Evolutionary conservation across 2,329 filamentous ascomycete genomes (phyloP).

Genomic region (Byssochlamys sp.): DNA sequence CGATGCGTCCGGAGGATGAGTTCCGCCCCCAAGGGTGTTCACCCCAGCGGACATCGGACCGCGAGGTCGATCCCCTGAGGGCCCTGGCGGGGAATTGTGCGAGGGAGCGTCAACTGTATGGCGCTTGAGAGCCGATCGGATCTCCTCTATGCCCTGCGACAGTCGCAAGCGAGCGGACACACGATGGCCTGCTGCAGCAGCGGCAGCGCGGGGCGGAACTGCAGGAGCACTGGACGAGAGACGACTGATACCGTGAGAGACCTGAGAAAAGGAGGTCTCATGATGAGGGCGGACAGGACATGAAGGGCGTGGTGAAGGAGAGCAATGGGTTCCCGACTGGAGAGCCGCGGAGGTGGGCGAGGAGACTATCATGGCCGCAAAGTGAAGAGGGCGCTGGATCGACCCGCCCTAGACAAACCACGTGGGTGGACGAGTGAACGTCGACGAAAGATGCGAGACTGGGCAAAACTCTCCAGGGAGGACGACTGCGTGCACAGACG

Average conservation of each 20-base stretch:
- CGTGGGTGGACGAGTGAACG: constrained; percentile 30
- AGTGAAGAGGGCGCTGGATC: background rate
- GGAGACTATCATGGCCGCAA: constrained; percentile 28
- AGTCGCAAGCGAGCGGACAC: constrained; percentile 15
- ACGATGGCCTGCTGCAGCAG: background rate
- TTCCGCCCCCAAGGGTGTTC: constrained; percentile 24
- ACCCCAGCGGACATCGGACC: constrained; percentile 26
- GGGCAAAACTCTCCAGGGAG: constrained; percentile 18
- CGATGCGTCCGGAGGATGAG: constrained; percentile 6
- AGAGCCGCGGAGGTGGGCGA: constrained; percentile 31
- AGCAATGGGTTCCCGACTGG: constrained; percentile 21
- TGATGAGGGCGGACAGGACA: constrained; percentile 1
- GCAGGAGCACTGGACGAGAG: constrained; percentile 9
- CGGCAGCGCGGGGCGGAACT: constrained; percentile 4
- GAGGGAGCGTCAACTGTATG: constrained; percentile 29
- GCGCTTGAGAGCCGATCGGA: constrained; percentile 29
- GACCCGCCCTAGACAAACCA: constrained; percentile 23
- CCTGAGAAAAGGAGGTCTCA: constrained; percentile 1
- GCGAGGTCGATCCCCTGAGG: constrained; percentile 23
- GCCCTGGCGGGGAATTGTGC: constrained; percentile 6
- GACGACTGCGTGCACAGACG: constrained; percentile 19
- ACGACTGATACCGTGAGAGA: constrained; percentile 11
- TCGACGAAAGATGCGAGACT: constrained; percentile 17
- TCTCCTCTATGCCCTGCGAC: constrained; percentile 28
- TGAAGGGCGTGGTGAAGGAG: constrained; percentile 5